phyloP scores from a whole-genome alignment of 345 rosid species.

The Aegle marmelos region DNA sequence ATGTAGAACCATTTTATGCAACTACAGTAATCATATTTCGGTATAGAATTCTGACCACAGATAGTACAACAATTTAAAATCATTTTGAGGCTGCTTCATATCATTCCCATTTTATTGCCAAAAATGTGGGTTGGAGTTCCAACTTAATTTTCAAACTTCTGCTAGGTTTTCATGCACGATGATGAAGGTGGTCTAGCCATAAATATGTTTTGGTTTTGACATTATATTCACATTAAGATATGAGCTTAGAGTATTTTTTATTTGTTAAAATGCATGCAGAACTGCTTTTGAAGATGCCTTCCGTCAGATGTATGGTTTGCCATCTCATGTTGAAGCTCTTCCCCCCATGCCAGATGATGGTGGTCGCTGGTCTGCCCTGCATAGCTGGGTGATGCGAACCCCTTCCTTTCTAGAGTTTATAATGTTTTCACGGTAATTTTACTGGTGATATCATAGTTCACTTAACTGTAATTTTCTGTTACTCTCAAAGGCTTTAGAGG shows the following conservation, averaged over 20 bases:
- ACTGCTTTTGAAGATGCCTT: constrained; percentile 71
- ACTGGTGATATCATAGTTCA: not conserved
- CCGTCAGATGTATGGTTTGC: constrained; percentile 73
- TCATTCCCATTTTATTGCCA: not conserved
- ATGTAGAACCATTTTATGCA: not conserved
- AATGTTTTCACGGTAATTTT: constrained; percentile 77
- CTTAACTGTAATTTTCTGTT: constrained; percentile 1
- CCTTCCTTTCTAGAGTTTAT: constrained; percentile 86
- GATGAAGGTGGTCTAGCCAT: not conserved
- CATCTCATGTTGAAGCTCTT: constrained; percentile 67
- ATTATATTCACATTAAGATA: not conserved
- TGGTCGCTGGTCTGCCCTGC: constrained; percentile 85
- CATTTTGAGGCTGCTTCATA: not conserved
- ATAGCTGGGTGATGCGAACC: constrained; percentile 99
- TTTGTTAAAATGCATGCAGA: constrained; percentile 41
- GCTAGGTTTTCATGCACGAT: not conserved
- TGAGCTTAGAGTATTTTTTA: not conserved
- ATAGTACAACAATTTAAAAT: not conserved
- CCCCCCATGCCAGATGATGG: constrained; percentile 97
- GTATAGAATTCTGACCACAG: not conserved
- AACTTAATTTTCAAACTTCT: not conserved
- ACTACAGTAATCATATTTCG: not conserved
- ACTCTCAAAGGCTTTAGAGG: not conserved
- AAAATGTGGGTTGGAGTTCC: not conserved
- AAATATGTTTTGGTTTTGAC: not conserved